Percentiles rank a stretch among this genome's conserved stretches.
Evolutionary conservation across 2,329 filamentous ascomycete species (phyloP).

Genomic region (Fusarium xyrophilum): DNA sequence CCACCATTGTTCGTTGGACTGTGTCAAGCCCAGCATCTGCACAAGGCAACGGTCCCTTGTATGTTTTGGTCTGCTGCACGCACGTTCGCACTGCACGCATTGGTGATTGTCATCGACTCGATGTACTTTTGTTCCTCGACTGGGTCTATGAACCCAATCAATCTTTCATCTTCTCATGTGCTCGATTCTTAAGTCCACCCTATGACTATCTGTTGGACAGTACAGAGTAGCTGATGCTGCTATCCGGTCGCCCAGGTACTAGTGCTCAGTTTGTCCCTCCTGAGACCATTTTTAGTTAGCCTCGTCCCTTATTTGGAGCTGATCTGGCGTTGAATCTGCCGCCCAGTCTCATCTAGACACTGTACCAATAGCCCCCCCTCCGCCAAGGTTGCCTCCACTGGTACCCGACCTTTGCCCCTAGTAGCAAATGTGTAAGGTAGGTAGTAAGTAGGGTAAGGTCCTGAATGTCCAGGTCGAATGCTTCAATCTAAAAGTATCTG

Average conservation of each 20-base stretch:
- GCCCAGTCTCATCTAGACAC: slow-evolving; percentile 6
- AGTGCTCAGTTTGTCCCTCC: slow-evolving; percentile 5
- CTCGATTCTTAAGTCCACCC: background rate
- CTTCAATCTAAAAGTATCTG: background rate
- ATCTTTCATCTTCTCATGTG: background rate
- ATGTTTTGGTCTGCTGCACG: slow-evolving; percentile 1
- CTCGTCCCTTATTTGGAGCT: slow-evolving; percentile 12
- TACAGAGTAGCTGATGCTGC: slow-evolving; percentile 15
- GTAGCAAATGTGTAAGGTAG: background rate
- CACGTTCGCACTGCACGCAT: background rate
- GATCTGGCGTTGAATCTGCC: slow-evolving; percentile 23
- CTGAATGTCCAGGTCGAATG: background rate
- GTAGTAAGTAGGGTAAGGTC: background rate
- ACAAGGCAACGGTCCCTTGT: slow-evolving; percentile 17
- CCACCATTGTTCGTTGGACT: slow-evolving; percentile 27
- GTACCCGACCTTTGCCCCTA: slow-evolving; percentile 31
- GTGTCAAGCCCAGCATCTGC: slow-evolving; percentile 9
- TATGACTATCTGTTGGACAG: background rate
- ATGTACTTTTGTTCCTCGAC: background rate
- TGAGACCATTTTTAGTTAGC: slow-evolving; percentile 16
- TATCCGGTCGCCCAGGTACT: slow-evolving; percentile 16
- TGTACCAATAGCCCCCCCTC: background rate
- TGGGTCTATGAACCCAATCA: background rate
- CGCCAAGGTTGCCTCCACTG: slow-evolving; percentile 19
- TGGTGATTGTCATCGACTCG: slow-evolving; percentile 11